These are phyloP conservation scores for Penicillium occitanis DNA, from an alignment of 2,329 filamentous ascomycete species.

Conservation along the genomic window DNA sequence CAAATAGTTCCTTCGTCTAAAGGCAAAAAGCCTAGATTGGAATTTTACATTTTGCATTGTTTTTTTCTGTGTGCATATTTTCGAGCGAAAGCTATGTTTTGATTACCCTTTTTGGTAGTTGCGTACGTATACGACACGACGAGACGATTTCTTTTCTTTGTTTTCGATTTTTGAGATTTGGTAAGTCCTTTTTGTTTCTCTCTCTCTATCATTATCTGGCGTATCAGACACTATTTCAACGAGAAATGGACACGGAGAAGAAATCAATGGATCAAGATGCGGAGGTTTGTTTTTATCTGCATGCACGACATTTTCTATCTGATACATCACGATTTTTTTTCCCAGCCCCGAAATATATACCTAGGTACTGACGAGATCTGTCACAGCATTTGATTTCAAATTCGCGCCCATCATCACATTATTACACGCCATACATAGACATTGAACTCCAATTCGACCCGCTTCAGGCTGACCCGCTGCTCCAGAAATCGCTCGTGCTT, in stretches of 20 bases:
- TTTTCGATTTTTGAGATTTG: neutral
- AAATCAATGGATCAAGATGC: neutral
- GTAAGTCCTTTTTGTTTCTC: neutral
- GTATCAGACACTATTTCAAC: neutral
- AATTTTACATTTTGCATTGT: neutral
- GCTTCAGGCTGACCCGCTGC: constrained; percentile 26
- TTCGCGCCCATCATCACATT: neutral
- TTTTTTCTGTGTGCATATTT: neutral
- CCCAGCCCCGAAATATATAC: neutral
- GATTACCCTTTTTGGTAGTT: neutral
- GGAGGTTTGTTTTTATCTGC: constrained; percentile 16
- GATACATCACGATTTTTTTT: neutral
- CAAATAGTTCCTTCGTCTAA: neutral
- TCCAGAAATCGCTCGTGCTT: constrained; percentile 28
- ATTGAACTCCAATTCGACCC: constrained; percentile 25
- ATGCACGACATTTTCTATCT: neutral
- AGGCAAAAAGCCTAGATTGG: neutral
- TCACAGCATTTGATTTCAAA: neutral
- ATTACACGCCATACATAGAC: constrained; percentile 20
- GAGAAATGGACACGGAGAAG: neutral
- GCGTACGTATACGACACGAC: constrained; percentile 1
- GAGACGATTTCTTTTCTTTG: neutral
- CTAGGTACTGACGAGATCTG: neutral
- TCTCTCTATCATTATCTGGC: too few relatives aligned
- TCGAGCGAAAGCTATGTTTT: constrained; percentile 1